phyloP scores from a whole-genome alignment of 441 rosid genomes.

The Sinapis alba region DNA sequence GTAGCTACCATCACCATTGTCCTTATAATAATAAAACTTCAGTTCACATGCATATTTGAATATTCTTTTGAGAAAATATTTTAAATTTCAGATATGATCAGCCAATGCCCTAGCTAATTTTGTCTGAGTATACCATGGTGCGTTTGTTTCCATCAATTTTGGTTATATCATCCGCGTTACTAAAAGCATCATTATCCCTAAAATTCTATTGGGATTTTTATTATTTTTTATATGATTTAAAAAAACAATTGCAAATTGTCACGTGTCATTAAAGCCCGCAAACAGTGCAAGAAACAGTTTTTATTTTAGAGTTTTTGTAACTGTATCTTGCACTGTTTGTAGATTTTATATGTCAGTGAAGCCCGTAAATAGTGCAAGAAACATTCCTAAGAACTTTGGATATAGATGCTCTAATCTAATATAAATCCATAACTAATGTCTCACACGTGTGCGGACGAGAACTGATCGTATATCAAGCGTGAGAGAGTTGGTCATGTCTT shows the following conservation, averaged over 20 bases:
- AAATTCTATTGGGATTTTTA: too few relatives aligned
- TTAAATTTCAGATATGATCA: background rate
- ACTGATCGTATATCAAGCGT: slow-evolving; percentile 28
- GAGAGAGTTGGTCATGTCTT: slow-evolving; percentile 22
- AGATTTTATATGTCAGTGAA: too few relatives aligned
- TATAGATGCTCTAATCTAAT: too few relatives aligned
- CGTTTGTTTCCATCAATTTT: background rate
- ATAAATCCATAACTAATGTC: background rate
- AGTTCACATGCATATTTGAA: slow-evolving; percentile 8
- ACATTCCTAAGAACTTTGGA: too few relatives aligned
- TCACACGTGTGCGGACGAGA: slow-evolving; percentile 36
- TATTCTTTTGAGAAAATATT: background rate
- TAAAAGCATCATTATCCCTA: background rate
- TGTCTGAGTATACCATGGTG: background rate
- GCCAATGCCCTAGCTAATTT: background rate
- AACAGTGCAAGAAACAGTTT: too few relatives aligned
- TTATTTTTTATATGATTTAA: too few relatives aligned
- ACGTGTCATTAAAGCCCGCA: too few relatives aligned
- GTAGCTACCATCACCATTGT: slow-evolving; percentile 24
- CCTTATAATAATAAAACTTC: background rate
- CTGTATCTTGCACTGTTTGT: too few relatives aligned
- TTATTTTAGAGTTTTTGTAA: too few relatives aligned
- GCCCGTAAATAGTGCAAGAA: too few relatives aligned
- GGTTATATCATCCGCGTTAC: background rate
- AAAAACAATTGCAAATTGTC: too few relatives aligned